Conservation (phyloP, 331 rosid genomes). For the Quercus lobata region DNA sequence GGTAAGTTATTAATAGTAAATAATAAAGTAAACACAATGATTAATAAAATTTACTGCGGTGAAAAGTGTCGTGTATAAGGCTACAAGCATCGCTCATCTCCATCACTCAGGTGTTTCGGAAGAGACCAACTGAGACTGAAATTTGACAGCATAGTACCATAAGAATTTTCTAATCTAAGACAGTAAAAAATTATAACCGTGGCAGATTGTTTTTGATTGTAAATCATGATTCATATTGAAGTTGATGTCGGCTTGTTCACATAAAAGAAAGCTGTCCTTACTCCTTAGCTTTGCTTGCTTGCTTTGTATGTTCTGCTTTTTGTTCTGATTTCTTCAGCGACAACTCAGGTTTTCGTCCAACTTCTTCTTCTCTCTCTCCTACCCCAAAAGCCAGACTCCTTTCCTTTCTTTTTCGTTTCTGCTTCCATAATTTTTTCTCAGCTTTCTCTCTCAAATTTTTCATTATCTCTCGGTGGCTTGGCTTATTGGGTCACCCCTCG, state of each 20-base stretch:
- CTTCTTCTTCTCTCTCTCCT: constrained; percentile 41
- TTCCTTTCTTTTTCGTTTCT: constrained; percentile 28
- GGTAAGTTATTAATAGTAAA: no score
- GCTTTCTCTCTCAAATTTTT: neutral
- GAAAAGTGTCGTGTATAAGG: no score
- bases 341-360: constrained; percentile 56
- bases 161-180: no score
- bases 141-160: no score
- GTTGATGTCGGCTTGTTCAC: constrained; percentile 63
- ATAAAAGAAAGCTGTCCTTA: constrained; percentile 50
- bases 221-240: constrained; percentile 4
- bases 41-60: no score
- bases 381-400: constrained; percentile 28
- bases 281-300: neutral
- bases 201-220: constrained; percentile 30
- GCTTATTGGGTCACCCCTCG: constrained; percentile 5
- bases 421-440: neutral
- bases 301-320: constrained; percentile 25
- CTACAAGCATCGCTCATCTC: no score
- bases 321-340: constrained; percentile 72
- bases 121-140: no score
- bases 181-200: constrained; percentile 15
- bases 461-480: neutral
- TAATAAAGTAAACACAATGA: no score
- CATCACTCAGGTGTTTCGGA: no score